A percentile compares a stretch with the other conserved stretches of the same genome.
phyloP scores from a whole-genome alignment of 129 eudicot genomes.

The Oenanthe sinensis region DNA sequence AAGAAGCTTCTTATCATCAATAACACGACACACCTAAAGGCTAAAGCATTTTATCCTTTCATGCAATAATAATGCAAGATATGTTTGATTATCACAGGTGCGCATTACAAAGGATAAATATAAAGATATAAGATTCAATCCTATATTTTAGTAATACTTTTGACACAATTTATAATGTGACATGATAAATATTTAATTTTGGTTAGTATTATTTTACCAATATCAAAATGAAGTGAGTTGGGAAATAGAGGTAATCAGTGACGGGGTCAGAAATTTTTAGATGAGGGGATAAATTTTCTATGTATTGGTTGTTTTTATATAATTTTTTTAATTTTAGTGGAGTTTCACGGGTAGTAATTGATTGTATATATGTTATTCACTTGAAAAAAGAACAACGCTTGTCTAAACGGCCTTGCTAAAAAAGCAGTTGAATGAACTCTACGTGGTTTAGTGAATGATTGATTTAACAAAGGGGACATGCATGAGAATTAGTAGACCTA shows the following conservation, averaged over 20 bases:
- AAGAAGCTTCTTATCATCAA: slow-evolving; percentile 9
- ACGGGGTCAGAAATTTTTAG: no score
- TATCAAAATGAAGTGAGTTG: not conserved
- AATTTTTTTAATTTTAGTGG: no score
- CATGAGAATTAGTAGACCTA: slow-evolving; percentile 21
- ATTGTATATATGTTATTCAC: no score
- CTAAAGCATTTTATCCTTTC: slow-evolving; percentile 2
- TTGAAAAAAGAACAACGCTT: no score
- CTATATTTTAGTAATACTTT: not conserved
- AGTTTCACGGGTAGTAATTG: no score
- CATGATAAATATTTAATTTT: no score
- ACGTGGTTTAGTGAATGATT: slow-evolving; percentile 9
- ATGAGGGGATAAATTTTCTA: no score
- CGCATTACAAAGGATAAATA: slow-evolving; percentile 4
- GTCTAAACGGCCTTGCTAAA: no score
- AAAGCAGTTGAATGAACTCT: not conserved
- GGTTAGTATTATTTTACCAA: not conserved
- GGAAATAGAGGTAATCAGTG: no score
- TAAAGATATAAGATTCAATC: not conserved
- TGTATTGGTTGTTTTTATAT: no score
- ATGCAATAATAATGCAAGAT: not conserved
- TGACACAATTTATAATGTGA: no score
- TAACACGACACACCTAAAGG: not conserved
- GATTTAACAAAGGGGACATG: slow-evolving; percentile 1
- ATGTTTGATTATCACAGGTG: not conserved